Conservation (phyloP, 2,329 filamentous ascomycete genomes). For the Ascochyta clinopodiicola region DNA sequence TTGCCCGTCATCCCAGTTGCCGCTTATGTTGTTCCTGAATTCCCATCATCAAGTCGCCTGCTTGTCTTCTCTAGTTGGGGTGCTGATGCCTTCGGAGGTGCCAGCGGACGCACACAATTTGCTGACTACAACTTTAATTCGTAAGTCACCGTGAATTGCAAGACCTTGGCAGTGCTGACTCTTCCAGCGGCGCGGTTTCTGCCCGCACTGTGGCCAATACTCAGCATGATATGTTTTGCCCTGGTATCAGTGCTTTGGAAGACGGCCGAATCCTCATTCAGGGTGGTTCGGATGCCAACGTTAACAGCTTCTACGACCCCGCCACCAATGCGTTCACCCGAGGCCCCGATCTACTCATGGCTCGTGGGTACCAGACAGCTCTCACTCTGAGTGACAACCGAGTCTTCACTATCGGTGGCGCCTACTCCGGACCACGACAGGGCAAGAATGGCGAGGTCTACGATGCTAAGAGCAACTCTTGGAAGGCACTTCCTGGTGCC, state of each 20-base stretch:
- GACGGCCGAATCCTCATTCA: conserved; percentile 34
- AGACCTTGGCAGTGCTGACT: conserved; percentile 5
- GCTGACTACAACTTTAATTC: conserved; percentile 36
- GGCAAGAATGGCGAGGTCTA: conserved; percentile 36
- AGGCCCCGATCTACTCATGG: conserved; percentile 30
- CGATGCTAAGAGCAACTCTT: conserved; percentile 27
- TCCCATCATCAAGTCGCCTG: conserved; percentile 27
- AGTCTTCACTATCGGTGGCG: conserved; percentile 37
- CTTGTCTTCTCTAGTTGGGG: conserved; percentile 40
- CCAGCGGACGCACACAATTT: conserved; percentile 31
- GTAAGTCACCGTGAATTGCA: conserved; percentile 14
- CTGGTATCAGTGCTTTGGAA: conserved; percentile 33
- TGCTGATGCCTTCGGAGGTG: conserved; percentile 34
- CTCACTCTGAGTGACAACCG: conserved; percentile 28
- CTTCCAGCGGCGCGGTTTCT: conserved; percentile 28
- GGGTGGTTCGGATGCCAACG: conserved; percentile 32
- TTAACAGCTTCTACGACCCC: conserved; percentile 33
- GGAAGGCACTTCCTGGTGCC: conserved; percentile 29
- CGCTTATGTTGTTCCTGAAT: conserved; percentile 37
- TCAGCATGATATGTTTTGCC: conserved; percentile 38
- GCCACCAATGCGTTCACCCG: conserved; percentile 25
- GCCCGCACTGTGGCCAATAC: conserved; percentile 33
- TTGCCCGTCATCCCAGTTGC: conserved; percentile 39
- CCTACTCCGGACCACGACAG: conserved; percentile 29
- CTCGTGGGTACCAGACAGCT: conserved; percentile 33